Conservation (phyloP, 345 rosid species). For the Aquilaria yunnanensis region DNA sequence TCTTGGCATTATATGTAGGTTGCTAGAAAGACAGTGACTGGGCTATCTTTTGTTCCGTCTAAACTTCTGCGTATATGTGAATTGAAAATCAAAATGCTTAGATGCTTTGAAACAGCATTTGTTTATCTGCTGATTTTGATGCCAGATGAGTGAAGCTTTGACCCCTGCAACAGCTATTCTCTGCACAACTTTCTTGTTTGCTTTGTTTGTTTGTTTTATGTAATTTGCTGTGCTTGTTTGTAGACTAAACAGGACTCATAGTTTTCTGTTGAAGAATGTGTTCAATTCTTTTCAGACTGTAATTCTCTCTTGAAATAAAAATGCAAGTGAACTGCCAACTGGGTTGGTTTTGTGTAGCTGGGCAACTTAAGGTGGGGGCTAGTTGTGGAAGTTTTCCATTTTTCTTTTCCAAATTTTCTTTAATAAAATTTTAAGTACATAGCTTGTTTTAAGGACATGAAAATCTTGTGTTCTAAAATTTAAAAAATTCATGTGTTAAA, state of each 20-base stretch:
- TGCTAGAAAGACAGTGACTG: conserved; percentile 45
- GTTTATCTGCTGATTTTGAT: conserved; percentile 4
- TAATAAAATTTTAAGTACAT: too few species aligned
- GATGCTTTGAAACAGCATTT: conserved; percentile 44
- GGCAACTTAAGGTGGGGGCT: too few species aligned
- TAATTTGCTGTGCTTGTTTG: not conserved
- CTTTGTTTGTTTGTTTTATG: too few species aligned
- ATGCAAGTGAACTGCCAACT: too few species aligned
- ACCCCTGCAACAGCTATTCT: not conserved
- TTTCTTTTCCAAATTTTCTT: too few species aligned
- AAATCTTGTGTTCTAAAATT: too few species aligned
- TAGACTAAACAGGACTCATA: conserved; percentile 7
- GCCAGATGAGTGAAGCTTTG: conserved; percentile 3
- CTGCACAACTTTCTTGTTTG: not conserved
- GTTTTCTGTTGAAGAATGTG: too few species aligned
- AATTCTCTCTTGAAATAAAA: too few species aligned
- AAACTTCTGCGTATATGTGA: conserved; percentile 61
- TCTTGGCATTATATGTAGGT: conserved; percentile 57
- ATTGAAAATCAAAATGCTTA: conserved; percentile 48
- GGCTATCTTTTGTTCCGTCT: conserved; percentile 31
- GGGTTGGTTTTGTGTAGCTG: too few species aligned
- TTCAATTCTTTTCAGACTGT: not conserved
- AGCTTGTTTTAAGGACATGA: too few species aligned
- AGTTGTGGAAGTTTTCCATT: too few species aligned
- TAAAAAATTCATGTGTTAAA: too few species aligned